Conservation (phyloP, 1,284 basidiomycete species). For the Mycena sp. region DNA sequence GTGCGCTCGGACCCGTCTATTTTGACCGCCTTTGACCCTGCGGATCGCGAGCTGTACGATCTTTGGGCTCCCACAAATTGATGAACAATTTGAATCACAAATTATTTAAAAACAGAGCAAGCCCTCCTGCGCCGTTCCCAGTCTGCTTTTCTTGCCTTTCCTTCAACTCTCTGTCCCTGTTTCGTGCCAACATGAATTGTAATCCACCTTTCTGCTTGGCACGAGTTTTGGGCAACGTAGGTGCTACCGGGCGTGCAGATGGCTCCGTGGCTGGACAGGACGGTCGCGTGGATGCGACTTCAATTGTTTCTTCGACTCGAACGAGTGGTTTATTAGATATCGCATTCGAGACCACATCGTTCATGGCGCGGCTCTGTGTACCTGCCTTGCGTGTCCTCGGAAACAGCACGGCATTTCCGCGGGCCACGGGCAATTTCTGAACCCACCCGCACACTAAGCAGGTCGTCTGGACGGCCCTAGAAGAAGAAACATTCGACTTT, state of each 20-base stretch:
- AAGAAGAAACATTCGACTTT: too few relatives aligned
- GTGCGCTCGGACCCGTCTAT: slow-evolving; percentile 72
- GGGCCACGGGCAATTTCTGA: background rate
- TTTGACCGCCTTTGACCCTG: slow-evolving; percentile 74
- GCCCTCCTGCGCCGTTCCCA: slow-evolving; percentile 38
- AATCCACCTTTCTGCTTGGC: slow-evolving; percentile 61
- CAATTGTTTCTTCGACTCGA: background rate
- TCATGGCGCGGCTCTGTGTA: background rate
- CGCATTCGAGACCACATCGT: too few relatives aligned
- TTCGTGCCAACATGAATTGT: slow-evolving; percentile 69
- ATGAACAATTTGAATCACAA: slow-evolving; percentile 42
- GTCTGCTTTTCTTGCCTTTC: slow-evolving; percentile 47
- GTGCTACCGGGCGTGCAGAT: too few relatives aligned
- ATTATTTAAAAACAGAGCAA: slow-evolving; percentile 64
- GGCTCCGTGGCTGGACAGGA: too few relatives aligned
- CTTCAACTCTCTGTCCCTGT: slow-evolving; percentile 59
- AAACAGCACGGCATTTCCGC: slow-evolving; percentile 22
- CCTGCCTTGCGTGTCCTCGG: slow-evolving; percentile 21
- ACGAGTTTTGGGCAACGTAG: slow-evolving; percentile 21
- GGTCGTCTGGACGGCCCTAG: slow-evolving; percentile 24
- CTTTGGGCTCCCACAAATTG: slow-evolving; percentile 69
- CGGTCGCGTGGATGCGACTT: background rate
- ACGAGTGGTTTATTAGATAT: too few relatives aligned
- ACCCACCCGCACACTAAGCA: slow-evolving; percentile 27
- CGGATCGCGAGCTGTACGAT: slow-evolving; percentile 77